Evolutionary conservation across 2,329 filamentous ascomycete species (phyloP), one percentile per base, ranked within the genome.

Genomic region (Alternaria sp.): DNA sequence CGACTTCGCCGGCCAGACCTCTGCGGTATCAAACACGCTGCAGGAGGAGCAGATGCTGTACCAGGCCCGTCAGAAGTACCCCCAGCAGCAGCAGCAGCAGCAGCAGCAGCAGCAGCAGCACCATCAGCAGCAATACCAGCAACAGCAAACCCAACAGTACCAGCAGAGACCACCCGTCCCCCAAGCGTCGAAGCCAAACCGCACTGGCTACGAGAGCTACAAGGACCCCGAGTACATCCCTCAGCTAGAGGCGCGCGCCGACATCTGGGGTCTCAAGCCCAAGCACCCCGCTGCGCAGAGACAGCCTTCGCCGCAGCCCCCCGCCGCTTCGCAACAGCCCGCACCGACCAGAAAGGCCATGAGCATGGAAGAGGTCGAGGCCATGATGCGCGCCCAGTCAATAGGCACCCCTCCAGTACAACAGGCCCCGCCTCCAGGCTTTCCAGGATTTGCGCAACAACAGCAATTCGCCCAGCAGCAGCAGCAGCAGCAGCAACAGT

Each of bases 341-440:
- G 72, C 77, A 25, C 65, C 63, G 9, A 69, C 80, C 6, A 89
- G 89, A 74, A 97, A 94, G 83, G 90, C 97, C 82, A 90, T 99
- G 91, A 98, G 93, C 74, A 81, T 99, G 75, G 96, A 98, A 78
- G 96, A 99, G 82, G 94, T 99, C 20, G 96, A 99, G 82, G 95
- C 95, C 58, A 90, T 93, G 68, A 94, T 99, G 90, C 89, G 92
- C 64, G 86, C 87, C 33, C 90, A 94, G 70, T 82, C 88, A 30
- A 87, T 87, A 21, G 64, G 67, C 26, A 64, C 72, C 3, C 73
- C 75, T 26, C 71, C 80, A 20, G 73, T 78, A 6, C 77, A 79
- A 41, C 74, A 77, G 4, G 65, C 70, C 41, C 68, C 64, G 41
- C 66, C 63, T 20, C 71, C 66, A 12, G 63, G 63, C 20, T 73